Percentiles rank a stretch among this genome's conserved stretches.
Conservation (phyloP, 768 basidiomycete species). For the Kwoniella bestiolae region DNA sequence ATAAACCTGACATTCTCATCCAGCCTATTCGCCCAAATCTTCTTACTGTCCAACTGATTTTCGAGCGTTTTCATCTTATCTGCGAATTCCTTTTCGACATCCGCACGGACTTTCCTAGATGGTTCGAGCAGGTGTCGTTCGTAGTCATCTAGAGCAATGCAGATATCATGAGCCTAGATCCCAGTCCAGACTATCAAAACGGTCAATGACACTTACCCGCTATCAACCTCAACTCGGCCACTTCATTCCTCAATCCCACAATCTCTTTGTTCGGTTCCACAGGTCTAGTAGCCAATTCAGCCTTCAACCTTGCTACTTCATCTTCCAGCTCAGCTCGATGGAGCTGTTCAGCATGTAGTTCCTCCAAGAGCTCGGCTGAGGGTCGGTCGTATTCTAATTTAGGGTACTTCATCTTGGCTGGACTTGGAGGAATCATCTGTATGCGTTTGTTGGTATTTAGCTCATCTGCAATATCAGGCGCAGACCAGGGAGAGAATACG, state of each 20-base stretch:
- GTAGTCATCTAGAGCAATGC: slow-evolving; percentile 46
- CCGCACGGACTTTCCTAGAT: slow-evolving; percentile 51
- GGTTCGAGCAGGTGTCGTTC: slow-evolving; percentile 53
- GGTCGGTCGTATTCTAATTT: slow-evolving; percentile 72
- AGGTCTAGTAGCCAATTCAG: slow-evolving; percentile 73
- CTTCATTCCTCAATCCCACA: slow-evolving; percentile 72
- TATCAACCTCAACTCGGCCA: slow-evolving; percentile 73
- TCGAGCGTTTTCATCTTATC: slow-evolving; percentile 46
- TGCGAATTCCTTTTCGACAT: slow-evolving; percentile 54
- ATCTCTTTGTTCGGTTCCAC: slow-evolving; percentile 76
- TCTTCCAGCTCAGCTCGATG: slow-evolving; percentile 79
- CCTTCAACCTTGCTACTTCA: slow-evolving; percentile 82
- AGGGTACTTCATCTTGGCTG: slow-evolving; percentile 72
- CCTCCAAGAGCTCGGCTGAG: slow-evolving; percentile 88
- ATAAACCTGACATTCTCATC: slow-evolving; percentile 51
- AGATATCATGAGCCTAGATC: slow-evolving; percentile 3
- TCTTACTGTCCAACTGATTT: slow-evolving; percentile 41
- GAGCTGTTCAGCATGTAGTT: slow-evolving; percentile 75
- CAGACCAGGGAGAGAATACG: background rate
- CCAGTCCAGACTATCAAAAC: background rate
- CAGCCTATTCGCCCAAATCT: slow-evolving; percentile 50
- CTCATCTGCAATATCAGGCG: background rate
- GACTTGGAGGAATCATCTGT: slow-evolving; percentile 70
- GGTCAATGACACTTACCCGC: slow-evolving; percentile 37
- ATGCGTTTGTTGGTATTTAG: background rate